Conservation (phyloP, 106 monocot species). For the Acorus calamus region DNA sequence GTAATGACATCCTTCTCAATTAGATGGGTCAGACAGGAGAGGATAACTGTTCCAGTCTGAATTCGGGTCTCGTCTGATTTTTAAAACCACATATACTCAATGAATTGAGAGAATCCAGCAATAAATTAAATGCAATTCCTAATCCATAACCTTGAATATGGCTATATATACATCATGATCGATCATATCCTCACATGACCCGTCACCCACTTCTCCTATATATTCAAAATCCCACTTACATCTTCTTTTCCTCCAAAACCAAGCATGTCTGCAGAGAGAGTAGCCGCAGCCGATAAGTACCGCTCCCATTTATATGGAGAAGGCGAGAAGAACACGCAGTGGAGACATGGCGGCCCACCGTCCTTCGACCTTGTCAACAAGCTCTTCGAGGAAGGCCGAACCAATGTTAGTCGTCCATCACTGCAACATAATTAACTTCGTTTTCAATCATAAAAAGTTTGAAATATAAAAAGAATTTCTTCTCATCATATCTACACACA, state of each 20-base stretch:
- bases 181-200: conserved; percentile 8
- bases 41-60: too few species aligned
- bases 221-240: too few species aligned
- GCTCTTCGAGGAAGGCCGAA: conserved; percentile 52
- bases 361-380: conserved; percentile 45
- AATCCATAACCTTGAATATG: too few species aligned
- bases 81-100: too few species aligned
- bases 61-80: too few species aligned
- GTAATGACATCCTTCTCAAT: too few species aligned
- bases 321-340: conserved; percentile 35
- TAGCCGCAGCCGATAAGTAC: conserved; percentile 23
- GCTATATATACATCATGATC: too few species aligned
- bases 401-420: conserved; percentile 6
- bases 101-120: too few species aligned
- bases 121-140: too few species aligned
- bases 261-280: too few species aligned
- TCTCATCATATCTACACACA: background rate
- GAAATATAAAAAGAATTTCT: background rate
- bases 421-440: background rate
- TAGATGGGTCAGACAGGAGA: too few species aligned
- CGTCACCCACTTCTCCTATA: background rate
- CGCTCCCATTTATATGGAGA: conserved; percentile 30
- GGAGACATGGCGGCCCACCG: conserved; percentile 49
- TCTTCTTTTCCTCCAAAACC: too few species aligned
- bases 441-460: background rate